Evolutionary conservation across 2,329 filamentous ascomycete genomes (phyloP).

Genomic region (Ophiostoma sp.): DNA sequence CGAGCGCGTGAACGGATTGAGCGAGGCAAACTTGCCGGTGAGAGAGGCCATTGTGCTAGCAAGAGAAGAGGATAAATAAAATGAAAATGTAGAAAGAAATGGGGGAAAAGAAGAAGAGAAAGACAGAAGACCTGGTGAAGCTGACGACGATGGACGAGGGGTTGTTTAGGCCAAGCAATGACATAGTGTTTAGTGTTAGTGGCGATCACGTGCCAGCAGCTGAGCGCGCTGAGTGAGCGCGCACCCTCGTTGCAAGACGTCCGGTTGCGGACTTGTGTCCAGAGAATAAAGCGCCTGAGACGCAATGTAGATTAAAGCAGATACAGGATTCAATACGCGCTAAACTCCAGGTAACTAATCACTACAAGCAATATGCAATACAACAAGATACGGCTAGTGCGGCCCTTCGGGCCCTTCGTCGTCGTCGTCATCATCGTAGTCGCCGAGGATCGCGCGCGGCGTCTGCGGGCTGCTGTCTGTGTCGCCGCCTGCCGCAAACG

Average conservation of each 20-base stretch:
- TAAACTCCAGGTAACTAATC: neutral
- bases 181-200: neutral
- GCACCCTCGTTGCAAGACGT: no score
- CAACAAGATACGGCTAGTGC: no score
- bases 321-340: neutral
- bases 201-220: neutral
- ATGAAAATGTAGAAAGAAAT: neutral
- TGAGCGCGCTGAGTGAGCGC: no score
- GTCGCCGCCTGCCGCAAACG: neutral
- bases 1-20: neutral
- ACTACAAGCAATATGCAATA: neutral
- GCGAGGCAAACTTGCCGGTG: neutral
- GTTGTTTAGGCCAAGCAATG: constrained; percentile 5
- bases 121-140: neutral
- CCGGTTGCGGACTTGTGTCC: neutral
- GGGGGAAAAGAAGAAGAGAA: neutral
- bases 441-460: constrained; percentile 2
- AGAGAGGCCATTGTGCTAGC: neutral
- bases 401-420: no score
- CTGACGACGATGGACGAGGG: constrained; percentile 7
- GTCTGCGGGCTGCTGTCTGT: neutral
- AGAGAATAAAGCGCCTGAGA: neutral
- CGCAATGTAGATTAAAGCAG: neutral
- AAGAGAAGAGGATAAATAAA: neutral
- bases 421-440: constrained; percentile 6